Base-by-base conservation (phyloP, 805 yeast species). In the Teunomyces atbi region DNA sequence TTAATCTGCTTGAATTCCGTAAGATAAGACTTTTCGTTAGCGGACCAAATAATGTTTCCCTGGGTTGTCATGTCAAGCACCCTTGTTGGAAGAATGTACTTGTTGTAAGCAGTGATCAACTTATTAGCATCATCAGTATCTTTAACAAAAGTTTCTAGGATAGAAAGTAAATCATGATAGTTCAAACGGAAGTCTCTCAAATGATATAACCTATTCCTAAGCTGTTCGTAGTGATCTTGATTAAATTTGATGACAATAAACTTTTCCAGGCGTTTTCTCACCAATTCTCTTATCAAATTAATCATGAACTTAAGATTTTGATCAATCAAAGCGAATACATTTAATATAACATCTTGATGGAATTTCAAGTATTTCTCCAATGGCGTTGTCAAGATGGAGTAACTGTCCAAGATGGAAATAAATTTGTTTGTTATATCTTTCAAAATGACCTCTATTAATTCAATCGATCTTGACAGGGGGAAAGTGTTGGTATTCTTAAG, bases 241-340 rank as follows among this genome's bases (percentile, higher is more conserved):
- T 68, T 69, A 7, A 89, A 71, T 47, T 82, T 79, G 16, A 89
- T 78, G 18, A 83, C 77, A 11, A 84, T 74, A 57, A 85, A 84
- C 48, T 81, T 82, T 45, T 86, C 92, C 6, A 82, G 80, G 36
- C 94, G 67, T 55, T 83, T 86, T 51, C 97, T 71, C 34, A 87
- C 70, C 3, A 86, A 63, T 49, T 91, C 97, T 46, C 97, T 76
- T 0, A 89, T 79, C 36, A 86, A 59, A 43, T 79, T 76, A 1
- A 82, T 78, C 65, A 84, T 80, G 45, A 82, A 87, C 56, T 84
- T 82, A 8, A 82, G 59, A 34, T 78, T 76, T 21, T 71, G 74
- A 30, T 89, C 95, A 71, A 91, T 79, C 0, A 73, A 62, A 2
- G 60, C 64, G 27, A 83, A 71, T 0, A 78, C 52, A 1, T 62